Percentiles rank a stretch among this genome's conserved stretches.
These are phyloP conservation scores for Starmerella tilneyi DNA, from an alignment of 805 yeast genomes.

Conservation along the genomic window DNA sequence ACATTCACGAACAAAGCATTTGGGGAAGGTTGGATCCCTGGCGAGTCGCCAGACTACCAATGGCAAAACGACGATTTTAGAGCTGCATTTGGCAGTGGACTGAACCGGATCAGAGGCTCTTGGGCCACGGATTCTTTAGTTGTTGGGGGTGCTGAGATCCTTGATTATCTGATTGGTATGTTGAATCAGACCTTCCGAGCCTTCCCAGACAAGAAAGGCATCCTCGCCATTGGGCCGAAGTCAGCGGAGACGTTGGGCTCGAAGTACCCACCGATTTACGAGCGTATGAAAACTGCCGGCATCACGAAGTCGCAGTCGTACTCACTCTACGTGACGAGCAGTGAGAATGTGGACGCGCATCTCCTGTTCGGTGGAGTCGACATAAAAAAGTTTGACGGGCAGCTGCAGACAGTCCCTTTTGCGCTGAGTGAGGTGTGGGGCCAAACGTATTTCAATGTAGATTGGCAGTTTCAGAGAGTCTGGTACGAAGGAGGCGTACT, in stretches of 20 bases:
- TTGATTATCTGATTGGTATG: conserved; percentile 57
- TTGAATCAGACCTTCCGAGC: conserved; percentile 55
- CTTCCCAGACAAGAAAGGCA: conserved; percentile 34
- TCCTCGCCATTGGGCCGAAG: conserved; percentile 31
- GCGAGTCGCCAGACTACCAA: conserved; percentile 22
- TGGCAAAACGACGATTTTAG: conserved; percentile 2
- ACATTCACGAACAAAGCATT: conserved; percentile 32
- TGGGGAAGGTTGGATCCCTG: conserved; percentile 24
- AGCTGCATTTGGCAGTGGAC: conserved; percentile 11
- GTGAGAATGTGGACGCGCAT: conserved; percentile 25
- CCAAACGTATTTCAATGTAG: background rate
- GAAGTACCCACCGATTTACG: conserved; percentile 25
- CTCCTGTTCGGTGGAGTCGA: conserved; percentile 38
- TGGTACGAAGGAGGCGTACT: conserved; percentile 26
- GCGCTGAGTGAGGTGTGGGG: background rate
- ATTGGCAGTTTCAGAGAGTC: background rate
- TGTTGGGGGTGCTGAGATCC: conserved; percentile 41
- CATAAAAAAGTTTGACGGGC: conserved; percentile 33
- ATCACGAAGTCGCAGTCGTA: conserved; percentile 33
- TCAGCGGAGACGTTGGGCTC: conserved; percentile 25
- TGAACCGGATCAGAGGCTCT: conserved; percentile 36
- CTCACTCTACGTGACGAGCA: conserved; percentile 34
- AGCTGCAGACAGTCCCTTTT: conserved; percentile 29
- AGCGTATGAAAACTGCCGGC: conserved; percentile 31
- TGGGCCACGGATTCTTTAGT: conserved; percentile 53